Evolutionary conservation across 768 basidiomycete genomes (phyloP).

Genomic region (Pleurotus djamor): DNA sequence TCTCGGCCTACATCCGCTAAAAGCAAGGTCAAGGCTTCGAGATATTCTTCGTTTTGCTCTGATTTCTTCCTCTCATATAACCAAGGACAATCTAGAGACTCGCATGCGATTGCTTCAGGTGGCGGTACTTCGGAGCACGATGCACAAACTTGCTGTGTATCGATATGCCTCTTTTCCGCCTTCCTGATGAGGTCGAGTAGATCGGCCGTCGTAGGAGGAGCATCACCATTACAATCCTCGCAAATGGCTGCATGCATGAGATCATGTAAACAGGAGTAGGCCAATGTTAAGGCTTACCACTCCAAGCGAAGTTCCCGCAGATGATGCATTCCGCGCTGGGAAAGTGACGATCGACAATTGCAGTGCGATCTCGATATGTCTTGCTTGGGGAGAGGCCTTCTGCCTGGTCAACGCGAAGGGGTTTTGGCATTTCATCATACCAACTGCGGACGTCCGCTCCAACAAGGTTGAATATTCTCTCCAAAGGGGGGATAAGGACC

Average conservation of each 20-base stretch:
- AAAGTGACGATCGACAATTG: conserved; percentile 74
- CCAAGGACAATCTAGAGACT: conserved; percentile 86
- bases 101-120: conserved; percentile 66
- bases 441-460: conserved; percentile 86
- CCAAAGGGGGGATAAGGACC: conserved; percentile 86
- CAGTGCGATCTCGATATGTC: conserved; percentile 25
- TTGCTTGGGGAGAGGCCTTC: conserved; percentile 30
- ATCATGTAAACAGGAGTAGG: neutral
- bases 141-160: conserved; percentile 68
- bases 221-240: conserved; percentile 48
- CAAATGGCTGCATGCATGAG: conserved; percentile 54
- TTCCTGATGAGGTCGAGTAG: conserved; percentile 52
- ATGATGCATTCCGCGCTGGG: conserved; percentile 64
- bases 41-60: conserved; percentile 38
- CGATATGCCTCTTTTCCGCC: conserved; percentile 51
- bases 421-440: conserved; percentile 86
- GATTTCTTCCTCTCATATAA: conserved; percentile 68
- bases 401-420: conserved; percentile 15
- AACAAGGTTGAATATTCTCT: conserved; percentile 87
- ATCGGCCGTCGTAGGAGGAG: conserved; percentile 53
- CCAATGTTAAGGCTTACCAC: conserved; percentile 36
- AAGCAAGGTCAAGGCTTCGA: conserved; percentile 28
- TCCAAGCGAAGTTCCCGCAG: conserved; percentile 54
- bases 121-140: conserved; percentile 61
- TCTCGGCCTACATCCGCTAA: conserved; percentile 27